These are phyloP conservation scores for Colletotrichum kahawae DNA, from an alignment of 2,329 filamentous ascomycete genomes.

Conservation along the genomic window DNA sequence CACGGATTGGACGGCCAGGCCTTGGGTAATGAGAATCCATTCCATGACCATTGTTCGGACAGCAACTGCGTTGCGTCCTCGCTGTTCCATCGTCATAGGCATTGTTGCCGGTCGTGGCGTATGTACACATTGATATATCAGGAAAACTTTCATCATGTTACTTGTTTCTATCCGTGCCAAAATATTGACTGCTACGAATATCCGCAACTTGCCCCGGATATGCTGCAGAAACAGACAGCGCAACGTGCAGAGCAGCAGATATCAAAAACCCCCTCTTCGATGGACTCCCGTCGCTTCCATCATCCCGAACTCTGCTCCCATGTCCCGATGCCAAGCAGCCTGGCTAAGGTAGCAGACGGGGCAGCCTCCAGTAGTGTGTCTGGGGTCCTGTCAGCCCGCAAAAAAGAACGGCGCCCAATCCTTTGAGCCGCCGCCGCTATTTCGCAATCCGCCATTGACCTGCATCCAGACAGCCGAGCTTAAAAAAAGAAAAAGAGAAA, in stretches of 20 bases:
- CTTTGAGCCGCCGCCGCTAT: conserved; percentile 14
- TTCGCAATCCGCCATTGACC: conserved; percentile 13
- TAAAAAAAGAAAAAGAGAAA: conserved; percentile 12
- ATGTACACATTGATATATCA: not conserved
- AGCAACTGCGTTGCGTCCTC: not conserved
- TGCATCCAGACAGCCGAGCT: conserved; percentile 22
- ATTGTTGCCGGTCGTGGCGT: not conserved
- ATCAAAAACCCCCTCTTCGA: not conserved
- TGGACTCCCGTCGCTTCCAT: not conserved
- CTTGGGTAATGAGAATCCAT: conserved; percentile 9
- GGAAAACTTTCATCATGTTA: not conserved
- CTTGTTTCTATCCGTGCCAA: not conserved
- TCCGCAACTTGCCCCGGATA: not conserved
- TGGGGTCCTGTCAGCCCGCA: conserved; percentile 6
- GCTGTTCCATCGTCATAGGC: not conserved
- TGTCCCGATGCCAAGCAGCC: conserved; percentile 12
- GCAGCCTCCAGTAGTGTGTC: not conserved
- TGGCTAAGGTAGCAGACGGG: not conserved
- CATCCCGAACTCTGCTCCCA: conserved; percentile 8
- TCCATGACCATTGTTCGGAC: not conserved
- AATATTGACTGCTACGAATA: not conserved
- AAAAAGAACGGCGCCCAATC: not conserved
- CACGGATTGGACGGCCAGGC: not conserved
- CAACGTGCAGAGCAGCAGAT: not conserved
- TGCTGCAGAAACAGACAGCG: not conserved